phyloP scores from a whole-genome alignment of 352 stramenopile species.

The Globisporangium uncinulatum region DNA sequence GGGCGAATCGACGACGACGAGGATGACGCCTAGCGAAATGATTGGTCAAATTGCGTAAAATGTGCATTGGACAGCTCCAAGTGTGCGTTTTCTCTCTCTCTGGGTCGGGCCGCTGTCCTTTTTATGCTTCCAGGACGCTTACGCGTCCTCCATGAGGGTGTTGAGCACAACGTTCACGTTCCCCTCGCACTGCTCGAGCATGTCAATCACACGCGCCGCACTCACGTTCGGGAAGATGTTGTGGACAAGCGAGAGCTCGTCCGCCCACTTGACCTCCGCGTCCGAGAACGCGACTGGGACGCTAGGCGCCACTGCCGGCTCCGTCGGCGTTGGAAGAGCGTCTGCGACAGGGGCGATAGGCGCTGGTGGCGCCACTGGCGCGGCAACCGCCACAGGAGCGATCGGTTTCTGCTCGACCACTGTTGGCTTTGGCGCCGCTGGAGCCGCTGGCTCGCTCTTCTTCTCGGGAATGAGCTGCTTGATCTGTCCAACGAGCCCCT shows the following conservation, averaged over 20 bases:
- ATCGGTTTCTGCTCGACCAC: slow-evolving; percentile 10
- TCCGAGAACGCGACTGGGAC: slow-evolving; percentile 40
- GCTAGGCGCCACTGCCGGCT: slow-evolving; percentile 15
- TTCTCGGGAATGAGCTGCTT: slow-evolving; percentile 58
- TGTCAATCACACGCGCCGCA: slow-evolving; percentile 36
- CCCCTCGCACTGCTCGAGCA: slow-evolving; percentile 56
- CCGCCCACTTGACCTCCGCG: slow-evolving; percentile 63
- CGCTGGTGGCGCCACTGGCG: slow-evolving; percentile 1
- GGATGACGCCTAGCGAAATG: no score
- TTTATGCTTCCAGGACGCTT: neutral
- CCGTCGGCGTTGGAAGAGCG: neutral
- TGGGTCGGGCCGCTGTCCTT: no score
- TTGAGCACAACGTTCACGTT: slow-evolving; percentile 75
- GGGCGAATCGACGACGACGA: no score
- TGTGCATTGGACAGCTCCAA: no score
- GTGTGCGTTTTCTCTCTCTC: no score
- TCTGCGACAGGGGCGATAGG: slow-evolving; percentile 10
- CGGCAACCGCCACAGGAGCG: neutral
- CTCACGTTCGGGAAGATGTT: slow-evolving; percentile 60
- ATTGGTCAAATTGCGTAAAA: no score
- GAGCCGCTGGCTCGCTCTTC: slow-evolving; percentile 17
- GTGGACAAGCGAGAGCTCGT: slow-evolving; percentile 56
- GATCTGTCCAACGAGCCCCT: slow-evolving; percentile 58
- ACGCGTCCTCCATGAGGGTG: slow-evolving; percentile 54
- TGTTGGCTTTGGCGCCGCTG: slow-evolving; percentile 3